These are phyloP conservation scores for Asparagopsis taxiformis DNA, from an alignment of 31 red algal species.

Conservation along the genomic window DNA sequence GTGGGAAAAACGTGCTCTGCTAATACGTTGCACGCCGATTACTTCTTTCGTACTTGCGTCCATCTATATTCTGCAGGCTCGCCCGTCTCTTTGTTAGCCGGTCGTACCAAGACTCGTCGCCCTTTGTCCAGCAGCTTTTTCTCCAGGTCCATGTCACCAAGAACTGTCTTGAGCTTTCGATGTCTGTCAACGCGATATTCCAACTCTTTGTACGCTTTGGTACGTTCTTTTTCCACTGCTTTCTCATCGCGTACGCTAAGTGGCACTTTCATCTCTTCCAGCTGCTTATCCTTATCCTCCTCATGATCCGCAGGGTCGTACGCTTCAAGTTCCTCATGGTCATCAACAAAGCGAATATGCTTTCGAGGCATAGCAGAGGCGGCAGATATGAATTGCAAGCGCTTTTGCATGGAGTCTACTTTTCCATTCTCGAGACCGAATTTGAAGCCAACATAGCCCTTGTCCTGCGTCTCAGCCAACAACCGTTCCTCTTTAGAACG, in stretches of 20 bases:
- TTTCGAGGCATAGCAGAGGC: not conserved
- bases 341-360: constrained; percentile 42
- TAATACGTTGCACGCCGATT: not conserved
- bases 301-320: not conserved
- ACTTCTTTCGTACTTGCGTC: constrained; percentile 30
- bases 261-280: not conserved
- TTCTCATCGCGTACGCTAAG: not conserved
- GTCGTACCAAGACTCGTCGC: constrained; percentile 8
- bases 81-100: constrained; percentile 32
- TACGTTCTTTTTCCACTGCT: constrained; percentile 10
- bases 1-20: not conserved
- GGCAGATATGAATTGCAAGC: constrained; percentile 38
- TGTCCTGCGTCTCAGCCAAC: constrained; percentile 61
- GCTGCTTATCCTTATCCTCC: not conserved
- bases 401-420: constrained; percentile 9
- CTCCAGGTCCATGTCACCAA: constrained; percentile 28
- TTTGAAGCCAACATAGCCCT: constrained; percentile 50
- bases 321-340: constrained; percentile 42
- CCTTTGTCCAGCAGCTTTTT: constrained; percentile 49
- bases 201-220: constrained; percentile 41
- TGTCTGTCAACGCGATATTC: constrained; percentile 11
- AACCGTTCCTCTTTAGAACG: constrained; percentile 27
- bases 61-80: constrained; percentile 57
- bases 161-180: constrained; percentile 22
- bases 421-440: constrained; percentile 21